Evolutionary conservation across 495 filamentous ascomycete species (phyloP).

Genomic region (Cudoniella acicularis): DNA sequence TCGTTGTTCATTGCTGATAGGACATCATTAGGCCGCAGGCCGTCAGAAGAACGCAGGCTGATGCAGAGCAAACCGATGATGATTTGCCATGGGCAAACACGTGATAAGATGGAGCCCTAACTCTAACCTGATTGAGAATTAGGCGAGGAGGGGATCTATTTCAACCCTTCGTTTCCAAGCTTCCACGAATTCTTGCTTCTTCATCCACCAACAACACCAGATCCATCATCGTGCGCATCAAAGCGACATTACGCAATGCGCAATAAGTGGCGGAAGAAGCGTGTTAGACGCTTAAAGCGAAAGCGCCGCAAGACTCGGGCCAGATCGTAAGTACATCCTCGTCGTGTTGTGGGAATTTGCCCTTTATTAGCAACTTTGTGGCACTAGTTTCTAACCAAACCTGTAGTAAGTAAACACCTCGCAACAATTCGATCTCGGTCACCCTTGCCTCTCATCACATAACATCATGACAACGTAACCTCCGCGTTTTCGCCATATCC

Average conservation of each 20-base stretch:
- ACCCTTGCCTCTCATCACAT: conserved; percentile 33
- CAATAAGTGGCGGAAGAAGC: conserved; percentile 99
- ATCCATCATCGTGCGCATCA: neutral
- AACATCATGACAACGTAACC: conserved; percentile 30
- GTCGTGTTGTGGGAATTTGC: neutral
- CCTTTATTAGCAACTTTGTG: conserved; percentile 9
- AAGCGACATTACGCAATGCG: conserved; percentile 66
- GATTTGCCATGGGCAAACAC: too few relatives aligned
- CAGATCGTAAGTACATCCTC: conserved; percentile 62
- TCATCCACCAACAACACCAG: neutral
- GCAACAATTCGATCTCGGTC: conserved; percentile 57
- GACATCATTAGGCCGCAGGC: neutral
- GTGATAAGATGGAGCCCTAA: neutral
- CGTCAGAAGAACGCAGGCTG: too few relatives aligned
- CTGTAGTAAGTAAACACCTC: conserved; percentile 70
- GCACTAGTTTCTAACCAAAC: conserved; percentile 31
- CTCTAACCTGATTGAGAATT: neutral
- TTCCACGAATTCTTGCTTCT: neutral
- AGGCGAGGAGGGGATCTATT: too few relatives aligned
- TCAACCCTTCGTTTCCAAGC: too few relatives aligned
- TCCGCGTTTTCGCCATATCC: conserved; percentile 29
- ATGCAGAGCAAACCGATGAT: too few relatives aligned
- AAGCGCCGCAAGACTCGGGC: conserved; percentile 99
- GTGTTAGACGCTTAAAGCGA: conserved; percentile 93
- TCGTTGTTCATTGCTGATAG: too few relatives aligned